A percentile compares a stretch with the other conserved stretches of the same genome.
These are phyloP conservation scores for Corylus americana DNA, from an alignment of 306 rosid genomes.

Conservation along the genomic window DNA sequence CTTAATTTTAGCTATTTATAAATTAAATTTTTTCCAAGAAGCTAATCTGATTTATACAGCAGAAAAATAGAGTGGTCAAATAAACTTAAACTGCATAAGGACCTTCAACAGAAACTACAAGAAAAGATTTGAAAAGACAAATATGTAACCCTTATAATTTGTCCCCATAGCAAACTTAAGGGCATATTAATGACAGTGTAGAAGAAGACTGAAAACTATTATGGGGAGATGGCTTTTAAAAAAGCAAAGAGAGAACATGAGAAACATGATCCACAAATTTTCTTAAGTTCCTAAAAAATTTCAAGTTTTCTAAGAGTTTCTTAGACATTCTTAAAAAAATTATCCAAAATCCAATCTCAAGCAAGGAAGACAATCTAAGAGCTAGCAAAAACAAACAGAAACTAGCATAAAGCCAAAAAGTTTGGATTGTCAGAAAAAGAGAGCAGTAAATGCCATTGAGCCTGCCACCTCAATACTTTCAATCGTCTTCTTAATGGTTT, in stretches of 20 bases:
- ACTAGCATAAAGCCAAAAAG: background rate
- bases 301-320: background rate
- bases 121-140: too few species aligned
- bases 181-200: background rate
- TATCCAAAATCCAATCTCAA: background rate
- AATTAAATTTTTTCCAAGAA: background rate
- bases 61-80: too few species aligned
- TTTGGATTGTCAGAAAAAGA: background rate
- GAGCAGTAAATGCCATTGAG: background rate
- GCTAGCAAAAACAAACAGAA: background rate
- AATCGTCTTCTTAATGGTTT: background rate
- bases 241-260: too few species aligned
- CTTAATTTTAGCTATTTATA: background rate
- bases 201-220: too few species aligned
- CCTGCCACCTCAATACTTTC: slow-evolving; percentile 1
- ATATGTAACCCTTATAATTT: background rate
- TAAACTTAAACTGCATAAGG: too few species aligned
- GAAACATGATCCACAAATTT: too few species aligned
- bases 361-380: slow-evolving; percentile 4
- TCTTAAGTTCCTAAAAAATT: too few species aligned
- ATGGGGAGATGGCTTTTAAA: too few species aligned
- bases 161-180: background rate
- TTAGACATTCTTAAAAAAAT: background rate
- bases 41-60: too few species aligned
- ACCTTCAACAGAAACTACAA: too few species aligned